Evolutionary conservation across 495 filamentous ascomycete species (phyloP).

Genomic region (Parathielavia appendiculata): DNA sequence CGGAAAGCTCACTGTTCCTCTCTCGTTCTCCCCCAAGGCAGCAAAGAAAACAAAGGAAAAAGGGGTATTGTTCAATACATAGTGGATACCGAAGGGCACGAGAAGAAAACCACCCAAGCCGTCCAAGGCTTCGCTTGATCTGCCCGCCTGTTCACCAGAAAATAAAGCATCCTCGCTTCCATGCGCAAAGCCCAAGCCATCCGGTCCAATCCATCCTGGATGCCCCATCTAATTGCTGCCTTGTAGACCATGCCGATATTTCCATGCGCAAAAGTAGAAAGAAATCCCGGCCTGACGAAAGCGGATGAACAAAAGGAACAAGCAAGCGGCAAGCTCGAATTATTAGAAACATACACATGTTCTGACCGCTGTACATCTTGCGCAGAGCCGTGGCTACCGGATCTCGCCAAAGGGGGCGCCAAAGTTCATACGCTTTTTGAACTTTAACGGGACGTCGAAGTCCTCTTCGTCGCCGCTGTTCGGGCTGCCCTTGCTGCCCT

Average conservation of each 20-base stretch:
- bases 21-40: not conserved
- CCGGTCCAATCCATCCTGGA: not conserved
- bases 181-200: not conserved
- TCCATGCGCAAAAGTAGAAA: not conserved
- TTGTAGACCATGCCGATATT: not conserved
- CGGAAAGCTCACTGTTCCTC: not conserved
- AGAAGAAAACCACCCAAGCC: not conserved
- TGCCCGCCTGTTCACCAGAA: not conserved
- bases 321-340: not conserved
- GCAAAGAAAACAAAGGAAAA: not conserved
- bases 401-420: constrained; percentile 40
- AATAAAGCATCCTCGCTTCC: not conserved
- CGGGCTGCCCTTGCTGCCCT: constrained; percentile 28
- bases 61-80: constrained; percentile 8
- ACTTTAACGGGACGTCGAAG: constrained; percentile 50
- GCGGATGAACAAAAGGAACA: constrained; percentile 5
- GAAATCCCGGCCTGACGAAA: not conserved
- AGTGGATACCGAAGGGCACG: not conserved
- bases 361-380: not conserved
- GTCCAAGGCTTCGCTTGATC: not conserved
- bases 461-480: constrained; percentile 38
- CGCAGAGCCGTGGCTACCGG: not conserved
- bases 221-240: not conserved
- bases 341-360: not conserved
- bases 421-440: constrained; percentile 59